Percentiles rank a stretch among this genome's conserved stretches.
Conservation (phyloP, 495 filamentous ascomycete species). For the Xylona heveae region DNA sequence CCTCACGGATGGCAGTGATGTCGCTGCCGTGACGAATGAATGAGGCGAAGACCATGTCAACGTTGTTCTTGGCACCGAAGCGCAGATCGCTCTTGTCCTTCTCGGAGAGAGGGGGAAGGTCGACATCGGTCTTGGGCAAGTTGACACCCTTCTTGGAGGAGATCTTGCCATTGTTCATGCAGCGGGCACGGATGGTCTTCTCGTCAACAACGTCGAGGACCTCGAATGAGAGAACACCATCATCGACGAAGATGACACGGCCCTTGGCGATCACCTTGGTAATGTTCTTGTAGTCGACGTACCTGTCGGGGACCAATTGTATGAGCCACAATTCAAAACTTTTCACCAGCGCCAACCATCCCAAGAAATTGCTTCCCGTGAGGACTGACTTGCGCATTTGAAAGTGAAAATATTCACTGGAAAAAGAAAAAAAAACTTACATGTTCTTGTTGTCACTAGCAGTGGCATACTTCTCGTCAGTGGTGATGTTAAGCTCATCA, state of each 20-base stretch:
- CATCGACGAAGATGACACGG: conserved; percentile 94
- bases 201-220: conserved; percentile 75
- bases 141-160: conserved; percentile 98
- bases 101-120: conserved; percentile 93
- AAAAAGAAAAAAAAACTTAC: conserved; percentile 29
- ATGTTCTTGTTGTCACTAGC: conserved; percentile 75
- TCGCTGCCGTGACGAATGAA: conserved; percentile 90
- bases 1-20: conserved; percentile 75
- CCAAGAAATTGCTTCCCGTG: not conserved
- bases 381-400: no score
- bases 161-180: conserved; percentile 94
- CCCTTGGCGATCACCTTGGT: conserved; percentile 90
- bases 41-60: conserved; percentile 97
- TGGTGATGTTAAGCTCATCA: conserved; percentile 78
- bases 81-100: conserved; percentile 85
- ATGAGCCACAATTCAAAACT: no score
- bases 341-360: no score
- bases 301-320: conserved; percentile 31
- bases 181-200: conserved; percentile 62
- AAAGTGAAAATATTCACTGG: not conserved
- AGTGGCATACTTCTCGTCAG: conserved; percentile 84
- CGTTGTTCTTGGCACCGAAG: conserved; percentile 93
- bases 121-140: conserved; percentile 93
- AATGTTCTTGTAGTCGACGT: conserved; percentile 99
- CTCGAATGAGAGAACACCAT: conserved; percentile 89